These are phyloP conservation scores for Byssothecium circinans DNA, from an alignment of 2,329 filamentous ascomycete genomes.

Conservation along the genomic window DNA sequence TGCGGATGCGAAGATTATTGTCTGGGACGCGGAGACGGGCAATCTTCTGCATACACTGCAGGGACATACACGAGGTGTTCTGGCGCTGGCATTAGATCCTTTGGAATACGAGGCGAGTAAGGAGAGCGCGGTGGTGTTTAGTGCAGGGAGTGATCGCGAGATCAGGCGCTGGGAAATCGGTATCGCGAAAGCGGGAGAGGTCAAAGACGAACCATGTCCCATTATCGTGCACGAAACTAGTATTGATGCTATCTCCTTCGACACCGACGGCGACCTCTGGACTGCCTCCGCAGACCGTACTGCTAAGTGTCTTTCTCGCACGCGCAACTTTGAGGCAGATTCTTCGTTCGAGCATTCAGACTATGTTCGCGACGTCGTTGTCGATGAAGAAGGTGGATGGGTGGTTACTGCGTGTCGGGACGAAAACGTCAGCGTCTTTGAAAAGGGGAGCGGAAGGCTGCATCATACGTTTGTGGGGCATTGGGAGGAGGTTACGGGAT, in stretches of 20 bases:
- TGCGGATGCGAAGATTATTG: conserved; percentile 57
- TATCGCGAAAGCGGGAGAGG: conserved; percentile 22
- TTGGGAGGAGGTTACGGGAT: conserved; percentile 87
- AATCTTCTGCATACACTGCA: conserved; percentile 74
- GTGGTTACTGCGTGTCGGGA: conserved; percentile 86
- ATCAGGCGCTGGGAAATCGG: conserved; percentile 75
- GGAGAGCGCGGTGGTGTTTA: conserved; percentile 63
- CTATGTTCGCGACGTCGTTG: conserved; percentile 81
- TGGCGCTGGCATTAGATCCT: conserved; percentile 77
- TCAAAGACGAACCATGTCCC: conserved; percentile 49
- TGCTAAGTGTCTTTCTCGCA: conserved; percentile 74
- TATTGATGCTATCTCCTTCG: conserved; percentile 79
- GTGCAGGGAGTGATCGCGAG: conserved; percentile 64
- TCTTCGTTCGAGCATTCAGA: conserved; percentile 79
- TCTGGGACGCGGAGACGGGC: conserved; percentile 76
- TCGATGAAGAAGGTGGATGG: conserved; percentile 70
- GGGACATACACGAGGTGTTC: conserved; percentile 76
- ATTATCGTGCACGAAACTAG: conserved; percentile 87
- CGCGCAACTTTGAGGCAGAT: conserved; percentile 69
- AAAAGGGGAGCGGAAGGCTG: conserved; percentile 69
- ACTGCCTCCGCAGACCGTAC: conserved; percentile 91
- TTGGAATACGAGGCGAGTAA: conserved; percentile 24
- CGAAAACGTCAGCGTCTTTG: conserved; percentile 91
- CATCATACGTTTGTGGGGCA: conserved; percentile 78
- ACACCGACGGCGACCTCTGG: conserved; percentile 76